Base-by-base conservation (phyloP, 352 stramenopile genomes). In the Phytophthora rubi region DNA sequence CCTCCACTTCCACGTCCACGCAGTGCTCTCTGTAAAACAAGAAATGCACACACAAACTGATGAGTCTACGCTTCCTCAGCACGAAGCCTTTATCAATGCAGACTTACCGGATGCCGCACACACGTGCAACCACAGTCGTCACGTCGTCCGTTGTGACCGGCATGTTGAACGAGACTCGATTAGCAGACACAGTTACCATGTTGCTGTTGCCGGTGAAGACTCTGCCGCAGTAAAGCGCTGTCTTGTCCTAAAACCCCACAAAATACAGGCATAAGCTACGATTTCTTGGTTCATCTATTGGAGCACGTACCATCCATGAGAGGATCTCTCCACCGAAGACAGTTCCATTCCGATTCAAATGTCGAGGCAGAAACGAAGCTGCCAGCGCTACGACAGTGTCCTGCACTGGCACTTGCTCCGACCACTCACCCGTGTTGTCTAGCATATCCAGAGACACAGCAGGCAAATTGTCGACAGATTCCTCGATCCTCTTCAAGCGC, bases 121-220 rank as follows among this genome's bases (percentile, higher is more conserved):
- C 71, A 2, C 79, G 67, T 2, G 81, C 77, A 37, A 76, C 71
- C 49, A 89, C 62, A n/a, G 70, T 83, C n/a, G 86, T 67, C 48
- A 88, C 61, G 35, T 86, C 77, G 9, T 73, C 62, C 23, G 73
- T 65, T 1, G 67, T 70, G 49, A 89, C 75, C 26, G 81, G 80
- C 61, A 88, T 57, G 56, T 80, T 78, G 62, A 90, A 88, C 23
- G 74, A 70, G 30, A 87, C 54, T 28, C 68, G 82, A 60, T 73
- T 80, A 53, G 82, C 79, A 23, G 72, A 75, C 55, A 85, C 76
- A 5, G 78, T 90, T 39, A 85, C 76, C 73, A 90, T 85, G 35
- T 73, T 75, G 59, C 77, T 73, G 73, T 85, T 91, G 42, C 80
- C 81, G 0, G 81, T 86, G 61, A 91, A 89, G 21, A 62, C 79